Conservation (phyloP, 2,329 filamentous ascomycete genomes). For the Exserohilum turcica region DNA sequence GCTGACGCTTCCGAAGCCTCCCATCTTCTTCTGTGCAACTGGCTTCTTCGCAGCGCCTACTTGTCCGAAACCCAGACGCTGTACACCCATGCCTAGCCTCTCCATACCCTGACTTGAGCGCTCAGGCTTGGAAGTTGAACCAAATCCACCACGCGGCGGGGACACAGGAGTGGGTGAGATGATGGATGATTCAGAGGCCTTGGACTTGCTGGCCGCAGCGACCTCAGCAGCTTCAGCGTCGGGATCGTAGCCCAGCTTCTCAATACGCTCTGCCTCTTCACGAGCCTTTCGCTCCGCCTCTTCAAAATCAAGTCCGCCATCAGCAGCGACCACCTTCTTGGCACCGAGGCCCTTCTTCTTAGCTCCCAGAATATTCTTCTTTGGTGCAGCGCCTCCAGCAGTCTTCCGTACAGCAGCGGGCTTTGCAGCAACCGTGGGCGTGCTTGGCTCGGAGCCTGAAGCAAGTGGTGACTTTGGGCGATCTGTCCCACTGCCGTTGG, state of each 20-base stretch:
- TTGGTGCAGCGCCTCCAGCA: conserved; percentile 64
- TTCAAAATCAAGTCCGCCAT: conserved; percentile 82
- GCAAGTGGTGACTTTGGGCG: conserved; percentile 82
- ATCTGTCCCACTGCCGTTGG: conserved; percentile 65
- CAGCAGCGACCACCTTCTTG: conserved; percentile 75
- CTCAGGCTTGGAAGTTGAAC: conserved; percentile 60
- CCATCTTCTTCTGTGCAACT: conserved; percentile 71
- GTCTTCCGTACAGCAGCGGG: conserved; percentile 83
- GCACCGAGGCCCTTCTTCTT: conserved; percentile 63
- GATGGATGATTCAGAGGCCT: conserved; percentile 61
- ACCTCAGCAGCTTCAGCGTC: conserved; percentile 70
- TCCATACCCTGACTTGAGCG: conserved; percentile 78
- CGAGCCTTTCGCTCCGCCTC: conserved; percentile 96
- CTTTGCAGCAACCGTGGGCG: conserved; percentile 62
- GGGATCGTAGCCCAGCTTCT: conserved; percentile 92
- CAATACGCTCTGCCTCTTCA: conserved; percentile 94
- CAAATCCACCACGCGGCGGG: conserved; percentile 66
- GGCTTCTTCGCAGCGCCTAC: conserved; percentile 66
- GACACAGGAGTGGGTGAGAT: conserved; percentile 77
- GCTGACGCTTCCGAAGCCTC: conserved; percentile 87
- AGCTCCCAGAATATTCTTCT: conserved; percentile 87
- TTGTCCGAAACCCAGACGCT: conserved; percentile 85
- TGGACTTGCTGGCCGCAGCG: conserved; percentile 44
- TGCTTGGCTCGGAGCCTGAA: conserved; percentile 53
- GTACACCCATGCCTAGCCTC: conserved; percentile 85